Conservation (phyloP, 2,329 filamentous ascomycete genomes). For the Fusarium compactum region DNA sequence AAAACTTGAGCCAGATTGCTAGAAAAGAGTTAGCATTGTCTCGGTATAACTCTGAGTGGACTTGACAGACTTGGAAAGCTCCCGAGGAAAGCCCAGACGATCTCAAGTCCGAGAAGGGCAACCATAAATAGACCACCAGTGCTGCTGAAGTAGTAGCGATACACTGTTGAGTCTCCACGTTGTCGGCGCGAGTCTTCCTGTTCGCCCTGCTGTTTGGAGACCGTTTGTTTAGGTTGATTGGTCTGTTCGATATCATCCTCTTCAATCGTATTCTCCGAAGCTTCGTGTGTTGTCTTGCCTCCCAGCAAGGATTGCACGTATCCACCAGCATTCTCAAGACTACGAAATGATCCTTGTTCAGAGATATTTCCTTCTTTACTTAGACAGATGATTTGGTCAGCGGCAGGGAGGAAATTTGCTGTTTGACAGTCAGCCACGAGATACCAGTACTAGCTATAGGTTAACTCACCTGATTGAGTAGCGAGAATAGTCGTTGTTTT, state of each 20-base stretch:
- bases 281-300: not conserved
- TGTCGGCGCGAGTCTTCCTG: conserved; percentile 45
- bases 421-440: not conserved
- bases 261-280: not conserved
- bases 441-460: not conserved
- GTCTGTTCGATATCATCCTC: not conserved
- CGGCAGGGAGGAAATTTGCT: conserved; percentile 50
- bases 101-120: conserved; percentile 38
- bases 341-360: conserved; percentile 51
- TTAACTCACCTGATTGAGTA: conserved; percentile 49
- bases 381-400: conserved; percentile 44
- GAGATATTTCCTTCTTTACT: conserved; percentile 26
- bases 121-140: conserved; percentile 42
- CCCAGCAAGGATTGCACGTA: conserved; percentile 22
- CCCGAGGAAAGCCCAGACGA: conserved; percentile 47
- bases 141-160: conserved; percentile 49
- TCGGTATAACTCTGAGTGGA: accelerated
- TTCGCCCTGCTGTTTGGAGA: not conserved
- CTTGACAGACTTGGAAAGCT: conserved; percentile 48
- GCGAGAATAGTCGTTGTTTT: conserved; percentile 54
- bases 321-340: conserved; percentile 18
- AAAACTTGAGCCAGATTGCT: conserved; percentile 52
- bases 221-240: conserved; percentile 14
- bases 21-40: not conserved
- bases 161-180: conserved; percentile 47